These are phyloP conservation scores for Lachnellula suecica DNA, from an alignment of 2,329 filamentous ascomycete genomes.

Conservation along the genomic window DNA sequence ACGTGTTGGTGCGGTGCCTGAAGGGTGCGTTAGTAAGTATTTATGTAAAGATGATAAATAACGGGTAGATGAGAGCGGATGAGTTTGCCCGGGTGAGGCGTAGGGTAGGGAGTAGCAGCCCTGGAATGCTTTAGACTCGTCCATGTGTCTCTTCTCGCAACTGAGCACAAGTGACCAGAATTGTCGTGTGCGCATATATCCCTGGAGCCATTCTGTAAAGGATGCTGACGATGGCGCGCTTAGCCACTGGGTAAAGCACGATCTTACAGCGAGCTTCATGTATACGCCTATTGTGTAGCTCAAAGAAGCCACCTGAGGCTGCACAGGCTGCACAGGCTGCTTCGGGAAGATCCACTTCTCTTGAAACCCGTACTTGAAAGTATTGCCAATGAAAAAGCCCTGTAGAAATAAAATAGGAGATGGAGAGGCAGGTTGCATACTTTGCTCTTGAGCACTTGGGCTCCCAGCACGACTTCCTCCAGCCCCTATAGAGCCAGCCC, in stretches of 20 bases:
- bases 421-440: slow-evolving; percentile 9
- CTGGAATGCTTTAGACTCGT: background rate
- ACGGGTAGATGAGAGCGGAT: background rate
- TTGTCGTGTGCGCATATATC: background rate
- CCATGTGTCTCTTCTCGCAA: background rate
- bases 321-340: background rate
- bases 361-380: background rate
- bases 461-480: slow-evolving; percentile 33
- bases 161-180: background rate
- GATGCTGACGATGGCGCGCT: background rate
- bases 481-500: slow-evolving; percentile 15
- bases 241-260: background rate
- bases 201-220: background rate
- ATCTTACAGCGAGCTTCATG: background rate
- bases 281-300: background rate
- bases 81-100: background rate
- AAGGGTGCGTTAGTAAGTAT: slow-evolving; percentile 11
- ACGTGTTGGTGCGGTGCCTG: slow-evolving; percentile 4
- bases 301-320: background rate
- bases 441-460: slow-evolving; percentile 21
- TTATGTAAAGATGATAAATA: slow-evolving; percentile 9
- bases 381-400: background rate
- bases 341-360: background rate
- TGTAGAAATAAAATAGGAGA: background rate
- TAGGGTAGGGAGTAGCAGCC: background rate